These are phyloP conservation scores for Biscogniauxia mediterranea DNA, from an alignment of 2,329 filamentous ascomycete genomes.

Conservation along the genomic window DNA sequence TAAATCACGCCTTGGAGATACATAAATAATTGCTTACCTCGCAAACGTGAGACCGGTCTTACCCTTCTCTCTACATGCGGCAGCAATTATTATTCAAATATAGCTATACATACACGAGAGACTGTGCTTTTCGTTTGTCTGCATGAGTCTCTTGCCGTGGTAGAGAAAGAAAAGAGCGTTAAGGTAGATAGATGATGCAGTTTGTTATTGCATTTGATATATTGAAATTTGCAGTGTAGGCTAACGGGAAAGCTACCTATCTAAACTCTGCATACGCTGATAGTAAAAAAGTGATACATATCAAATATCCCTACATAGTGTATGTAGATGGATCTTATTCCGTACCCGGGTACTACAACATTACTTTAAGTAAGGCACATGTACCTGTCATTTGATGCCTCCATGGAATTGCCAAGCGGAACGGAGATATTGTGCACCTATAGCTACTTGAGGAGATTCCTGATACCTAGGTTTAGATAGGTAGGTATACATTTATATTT, in stretches of 20 bases:
- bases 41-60: background rate
- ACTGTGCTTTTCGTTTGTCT: no score
- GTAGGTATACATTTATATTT: background rate
- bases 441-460: no score
- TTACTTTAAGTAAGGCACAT: background rate
- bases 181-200: no score
- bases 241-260: no score
- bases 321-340: no score
- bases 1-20: background rate
- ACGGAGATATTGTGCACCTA: background rate
- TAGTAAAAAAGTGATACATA: no score
- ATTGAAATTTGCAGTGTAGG: no score
- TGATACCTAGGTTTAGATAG: background rate
- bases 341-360: background rate
- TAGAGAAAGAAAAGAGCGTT: no score
- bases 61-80: background rate
- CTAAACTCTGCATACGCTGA: no score
- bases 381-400: background rate
- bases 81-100: background rate
- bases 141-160: no score
- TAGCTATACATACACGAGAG: background rate
- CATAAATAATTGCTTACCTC: background rate
- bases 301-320: no score
- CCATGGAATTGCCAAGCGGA: background rate
- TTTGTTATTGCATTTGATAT: no score